Conservation (phyloP, 176 grass and related monocot genomes). For the Carex myosuroides region DNA sequence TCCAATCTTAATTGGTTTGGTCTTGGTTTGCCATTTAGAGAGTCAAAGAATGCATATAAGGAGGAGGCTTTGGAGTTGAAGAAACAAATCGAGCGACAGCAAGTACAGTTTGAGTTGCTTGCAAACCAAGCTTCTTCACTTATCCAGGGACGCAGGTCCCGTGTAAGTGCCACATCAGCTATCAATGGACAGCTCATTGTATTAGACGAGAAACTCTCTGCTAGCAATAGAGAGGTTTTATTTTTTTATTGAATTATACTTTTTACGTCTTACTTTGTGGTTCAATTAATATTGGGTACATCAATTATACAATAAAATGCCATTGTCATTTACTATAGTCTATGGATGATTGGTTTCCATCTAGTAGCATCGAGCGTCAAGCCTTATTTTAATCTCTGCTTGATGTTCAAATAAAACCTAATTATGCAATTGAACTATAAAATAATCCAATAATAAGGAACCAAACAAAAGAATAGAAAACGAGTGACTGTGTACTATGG, state of each 20-base stretch:
- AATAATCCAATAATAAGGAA: background rate
- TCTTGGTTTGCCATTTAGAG: slow-evolving; percentile 32
- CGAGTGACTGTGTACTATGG: background rate
- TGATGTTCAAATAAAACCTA: background rate
- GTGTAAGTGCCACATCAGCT: slow-evolving; percentile 61
- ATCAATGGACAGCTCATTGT: slow-evolving; percentile 62
- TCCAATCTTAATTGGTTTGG: slow-evolving; percentile 15
- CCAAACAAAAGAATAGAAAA: background rate
- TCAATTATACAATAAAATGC: background rate
- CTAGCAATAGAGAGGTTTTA: slow-evolving; percentile 79
- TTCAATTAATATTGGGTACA: background rate
- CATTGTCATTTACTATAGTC: background rate
- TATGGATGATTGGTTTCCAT: background rate
- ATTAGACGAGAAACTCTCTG: slow-evolving; percentile 79
- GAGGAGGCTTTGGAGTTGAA: slow-evolving; percentile 86
- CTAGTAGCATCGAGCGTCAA: background rate
- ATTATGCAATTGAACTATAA: background rate
- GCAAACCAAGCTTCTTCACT: slow-evolving; percentile 85
- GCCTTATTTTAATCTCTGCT: background rate
- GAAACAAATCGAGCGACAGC: slow-evolving; percentile 74
- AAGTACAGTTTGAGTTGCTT: slow-evolving; percentile 84
- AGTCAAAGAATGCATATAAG: slow-evolving; percentile 88
- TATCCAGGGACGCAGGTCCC: slow-evolving; percentile 81
- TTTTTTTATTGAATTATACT: slow-evolving; percentile 10
- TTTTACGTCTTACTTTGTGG: slow-evolving; percentile 15